phyloP scores from a whole-genome alignment of 225 moss, liverwort and hornwort genomes.

The Rhytidiadelphus loreus region DNA sequence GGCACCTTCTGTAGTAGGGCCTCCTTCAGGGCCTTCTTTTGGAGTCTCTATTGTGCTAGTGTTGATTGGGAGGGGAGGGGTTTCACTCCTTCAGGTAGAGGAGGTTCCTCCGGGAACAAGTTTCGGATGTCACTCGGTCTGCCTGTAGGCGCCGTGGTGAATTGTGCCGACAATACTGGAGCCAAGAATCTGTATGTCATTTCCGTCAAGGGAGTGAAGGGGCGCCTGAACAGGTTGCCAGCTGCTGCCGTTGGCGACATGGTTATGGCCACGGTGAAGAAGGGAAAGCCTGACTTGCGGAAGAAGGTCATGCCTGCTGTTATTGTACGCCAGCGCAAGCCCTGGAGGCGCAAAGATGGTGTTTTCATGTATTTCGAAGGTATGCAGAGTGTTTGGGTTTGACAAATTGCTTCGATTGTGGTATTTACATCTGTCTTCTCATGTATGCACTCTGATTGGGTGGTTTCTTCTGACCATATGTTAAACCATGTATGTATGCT shows the following conservation, averaged over 20 bases:
- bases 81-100: slow-evolving; percentile 27
- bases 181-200: slow-evolving; percentile 85
- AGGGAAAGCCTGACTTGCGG: slow-evolving; percentile 70
- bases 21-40: too few relatives aligned
- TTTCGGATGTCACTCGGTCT: slow-evolving; percentile 78
- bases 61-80: not conserved
- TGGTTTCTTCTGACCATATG: not conserved
- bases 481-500: too few relatives aligned
- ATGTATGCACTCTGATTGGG: not conserved
- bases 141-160: slow-evolving; percentile 66
- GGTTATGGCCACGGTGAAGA: slow-evolving; percentile 95
- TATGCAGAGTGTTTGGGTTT: not conserved
- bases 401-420: not conserved
- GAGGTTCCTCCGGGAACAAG: slow-evolving; percentile 80
- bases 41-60: not conserved
- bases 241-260: slow-evolving; percentile 83
- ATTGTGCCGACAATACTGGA: slow-evolving; percentile 75
- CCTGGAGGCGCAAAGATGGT: slow-evolving; percentile 85
- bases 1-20: not conserved
- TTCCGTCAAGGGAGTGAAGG: slow-evolving; percentile 80
- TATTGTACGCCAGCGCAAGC: slow-evolving; percentile 79
- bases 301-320: slow-evolving; percentile 96
- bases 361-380: slow-evolving; percentile 97
- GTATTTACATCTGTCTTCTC: not conserved
- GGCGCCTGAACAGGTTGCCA: slow-evolving; percentile 76